Evolutionary conservation across 2,329 filamentous ascomycete genomes (phyloP), one percentile per base, ranked within the genome.

Genomic region (Scytalidium lignicola): DNA sequence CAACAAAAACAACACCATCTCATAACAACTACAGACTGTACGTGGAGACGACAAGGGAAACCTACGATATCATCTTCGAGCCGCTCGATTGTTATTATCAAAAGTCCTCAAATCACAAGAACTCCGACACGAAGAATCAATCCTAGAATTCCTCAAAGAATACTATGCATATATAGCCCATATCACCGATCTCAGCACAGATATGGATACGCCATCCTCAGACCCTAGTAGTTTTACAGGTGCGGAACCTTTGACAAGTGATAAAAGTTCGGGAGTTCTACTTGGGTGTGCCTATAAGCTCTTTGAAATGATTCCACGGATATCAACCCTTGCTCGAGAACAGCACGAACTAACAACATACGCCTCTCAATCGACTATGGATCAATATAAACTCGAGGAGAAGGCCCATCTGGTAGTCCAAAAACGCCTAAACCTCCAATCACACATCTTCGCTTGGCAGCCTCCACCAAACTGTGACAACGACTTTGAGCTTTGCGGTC

Each of bases 21-120:
- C 8, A 17, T 8, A 41, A 41, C 8, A 8, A 26, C 5, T 26
- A 26, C 23, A 41, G 29, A 26, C 21, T 15, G 20, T 17, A 10
- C 29, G 43, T 15, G 44, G 44, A 3, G 44, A 46, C 12, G 39
- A 28, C 18, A 23, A 46, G 39, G 44, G 44, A 13, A 17, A 46
- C 21, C 9, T 26, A 13, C 8, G 12, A 12, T 28, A 40, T 41
- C 44, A 46, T 18, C n/a, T 46, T 15, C 37, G 22, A 21, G 44
- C 44, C 17, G 44, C 44, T 6, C 15, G 29, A 20, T 9, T 5
- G 12, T 32, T 46, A 6, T 18, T 46, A 15, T 21, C 18, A 7
- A 8, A 17, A 8, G 23, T 29, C 12, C 22, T 46, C 2, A 13
- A 19, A 9, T 45, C 43, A 5, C n/a, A 18, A 9, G 15, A 6